phyloP scores from a whole-genome alignment of 2,329 filamentous ascomycete genomes.

The Lasiodiplodia hormozganensis region DNA sequence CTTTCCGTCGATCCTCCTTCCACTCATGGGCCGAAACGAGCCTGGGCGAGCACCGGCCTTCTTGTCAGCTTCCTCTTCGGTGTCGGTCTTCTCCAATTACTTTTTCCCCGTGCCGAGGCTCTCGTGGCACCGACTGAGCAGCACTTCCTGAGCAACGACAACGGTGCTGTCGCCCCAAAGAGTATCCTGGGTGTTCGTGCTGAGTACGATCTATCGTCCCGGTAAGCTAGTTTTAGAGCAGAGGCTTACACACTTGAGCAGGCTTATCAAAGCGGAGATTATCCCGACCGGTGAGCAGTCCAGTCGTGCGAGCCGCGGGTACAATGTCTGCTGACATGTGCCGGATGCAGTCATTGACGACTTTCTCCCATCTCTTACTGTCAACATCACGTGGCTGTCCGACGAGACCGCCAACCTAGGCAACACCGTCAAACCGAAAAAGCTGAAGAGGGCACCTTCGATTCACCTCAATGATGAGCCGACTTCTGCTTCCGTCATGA shows the following conservation, averaged over 20 bases:
- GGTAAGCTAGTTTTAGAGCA: not conserved
- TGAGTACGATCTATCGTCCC: constrained; percentile 34
- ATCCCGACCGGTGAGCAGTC: constrained; percentile 46
- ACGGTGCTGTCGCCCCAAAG: constrained; percentile 27
- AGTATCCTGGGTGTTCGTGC: constrained; percentile 39
- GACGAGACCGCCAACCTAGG: constrained; percentile 57
- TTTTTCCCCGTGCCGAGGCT: constrained; percentile 34
- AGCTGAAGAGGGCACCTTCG: constrained; percentile 51
- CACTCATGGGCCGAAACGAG: not conserved
- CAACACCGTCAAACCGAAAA: constrained; percentile 54
- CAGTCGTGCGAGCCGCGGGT: not conserved
- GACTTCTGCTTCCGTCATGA: constrained; percentile 32
- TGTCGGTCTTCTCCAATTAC: constrained; percentile 31
- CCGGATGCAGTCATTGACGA: constrained; percentile 61
- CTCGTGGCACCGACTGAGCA: constrained; percentile 40
- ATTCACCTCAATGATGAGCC: constrained; percentile 48
- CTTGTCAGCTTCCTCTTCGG: constrained; percentile 16
- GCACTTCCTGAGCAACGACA: constrained; percentile 35
- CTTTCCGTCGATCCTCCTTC: not conserved
- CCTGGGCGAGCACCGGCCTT: not conserved
- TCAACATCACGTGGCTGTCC: constrained; percentile 58
- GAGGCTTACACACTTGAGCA: constrained; percentile 31
- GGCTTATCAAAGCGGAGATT: constrained; percentile 48
- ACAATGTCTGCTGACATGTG: not conserved
- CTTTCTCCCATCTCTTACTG: constrained; percentile 61